A percentile compares a stretch with the other conserved stretches of the same genome.
Evolutionary conservation across 306 rosid species (phyloP).

Genomic region (Pyrus bretschneideri): DNA sequence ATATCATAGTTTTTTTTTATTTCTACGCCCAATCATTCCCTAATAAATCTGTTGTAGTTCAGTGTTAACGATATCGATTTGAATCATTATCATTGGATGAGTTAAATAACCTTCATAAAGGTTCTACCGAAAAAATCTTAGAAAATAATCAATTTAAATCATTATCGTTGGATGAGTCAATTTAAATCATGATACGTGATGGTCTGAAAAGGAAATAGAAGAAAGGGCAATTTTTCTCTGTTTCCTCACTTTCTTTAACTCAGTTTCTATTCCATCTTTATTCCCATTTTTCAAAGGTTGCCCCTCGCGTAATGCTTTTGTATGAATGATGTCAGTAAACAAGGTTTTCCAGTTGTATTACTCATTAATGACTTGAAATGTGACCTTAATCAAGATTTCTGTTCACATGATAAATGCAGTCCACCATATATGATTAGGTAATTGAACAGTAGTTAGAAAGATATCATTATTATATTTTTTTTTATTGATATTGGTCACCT

Average conservation of each 20-base stretch:
- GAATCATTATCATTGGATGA: too few relatives aligned
- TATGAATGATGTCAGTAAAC: conserved; percentile 32
- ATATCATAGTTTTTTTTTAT: too few relatives aligned
- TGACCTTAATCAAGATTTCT: conserved; percentile 11
- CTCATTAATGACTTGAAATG: background rate
- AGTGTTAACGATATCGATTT: too few relatives aligned
- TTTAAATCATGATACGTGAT: too few relatives aligned
- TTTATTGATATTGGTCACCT: background rate
- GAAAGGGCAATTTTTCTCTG: background rate
- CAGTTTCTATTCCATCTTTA: background rate
- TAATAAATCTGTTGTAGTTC: too few relatives aligned
- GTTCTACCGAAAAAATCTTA: too few relatives aligned
- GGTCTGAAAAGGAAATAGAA: background rate
- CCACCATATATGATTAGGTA: conserved; percentile 8
- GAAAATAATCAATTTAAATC: too few relatives aligned
- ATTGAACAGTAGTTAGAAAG: background rate
- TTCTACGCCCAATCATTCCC: too few relatives aligned
- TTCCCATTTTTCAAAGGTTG: background rate
- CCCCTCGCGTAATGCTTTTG: conserved; percentile 46
- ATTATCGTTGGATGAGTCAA: too few relatives aligned
- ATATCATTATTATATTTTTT: too few relatives aligned
- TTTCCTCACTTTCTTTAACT: background rate
- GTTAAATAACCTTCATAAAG: too few relatives aligned
- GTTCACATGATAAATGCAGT: conserved; percentile 8
- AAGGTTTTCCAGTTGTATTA: background rate